Conservation (phyloP, 2,329 filamentous ascomycete species). For the Colletotrichum sp. region DNA sequence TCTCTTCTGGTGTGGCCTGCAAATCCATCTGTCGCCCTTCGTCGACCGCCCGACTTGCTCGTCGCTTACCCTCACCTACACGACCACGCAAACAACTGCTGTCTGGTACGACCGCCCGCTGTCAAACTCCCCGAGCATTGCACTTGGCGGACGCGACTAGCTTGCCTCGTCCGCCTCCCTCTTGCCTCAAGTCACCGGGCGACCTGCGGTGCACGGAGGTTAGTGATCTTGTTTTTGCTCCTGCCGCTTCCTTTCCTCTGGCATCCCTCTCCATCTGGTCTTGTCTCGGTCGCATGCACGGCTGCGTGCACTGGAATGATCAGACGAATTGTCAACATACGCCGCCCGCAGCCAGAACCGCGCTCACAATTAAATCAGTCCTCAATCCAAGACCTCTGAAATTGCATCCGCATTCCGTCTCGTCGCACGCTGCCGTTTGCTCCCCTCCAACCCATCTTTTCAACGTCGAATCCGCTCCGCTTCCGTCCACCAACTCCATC, state of each 20-base stretch:
- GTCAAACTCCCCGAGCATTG: background rate
- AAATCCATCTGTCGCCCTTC: background rate
- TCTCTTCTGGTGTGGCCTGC: background rate
- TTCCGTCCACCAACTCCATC: background rate
- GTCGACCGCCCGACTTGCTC: background rate
- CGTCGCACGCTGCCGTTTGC: background rate
- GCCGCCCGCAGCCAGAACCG: background rate
- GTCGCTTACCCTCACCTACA: background rate
- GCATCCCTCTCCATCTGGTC: background rate
- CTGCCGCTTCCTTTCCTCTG: background rate
- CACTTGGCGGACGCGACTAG: background rate
- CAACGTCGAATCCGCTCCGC: background rate
- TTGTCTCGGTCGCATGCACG: background rate
- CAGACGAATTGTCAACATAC: background rate
- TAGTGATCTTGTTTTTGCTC: background rate
- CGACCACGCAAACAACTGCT: background rate
- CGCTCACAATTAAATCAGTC: conserved; percentile 15
- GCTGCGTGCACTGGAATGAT: conserved; percentile 6
- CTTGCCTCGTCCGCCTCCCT: background rate
- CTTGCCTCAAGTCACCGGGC: background rate
- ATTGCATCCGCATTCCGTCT: conserved; percentile 7
- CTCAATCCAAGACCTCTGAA: conserved; percentile 6
- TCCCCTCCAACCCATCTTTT: background rate
- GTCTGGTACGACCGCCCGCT: background rate
- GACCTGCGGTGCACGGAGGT: conserved; percentile 12